Conservation (phyloP, 495 filamentous ascomycete species). For the Bacidia rubella region DNA sequence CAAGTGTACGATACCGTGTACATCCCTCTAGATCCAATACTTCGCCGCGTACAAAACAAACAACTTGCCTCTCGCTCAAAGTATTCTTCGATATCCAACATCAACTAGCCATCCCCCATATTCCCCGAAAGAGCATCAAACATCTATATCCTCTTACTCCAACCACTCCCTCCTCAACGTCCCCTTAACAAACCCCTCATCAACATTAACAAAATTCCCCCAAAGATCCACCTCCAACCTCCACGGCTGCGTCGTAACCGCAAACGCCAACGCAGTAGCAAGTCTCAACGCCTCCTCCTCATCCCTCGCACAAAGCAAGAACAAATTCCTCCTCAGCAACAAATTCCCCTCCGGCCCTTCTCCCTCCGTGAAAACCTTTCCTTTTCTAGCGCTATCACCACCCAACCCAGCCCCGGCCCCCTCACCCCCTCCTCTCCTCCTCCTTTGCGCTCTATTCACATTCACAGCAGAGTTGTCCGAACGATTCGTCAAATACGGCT, state of each 20-base stretch:
- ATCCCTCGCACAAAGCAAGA: conserved; percentile 34
- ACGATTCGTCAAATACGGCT: conserved; percentile 13
- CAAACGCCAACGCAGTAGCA: conserved; percentile 28
- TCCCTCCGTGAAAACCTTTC: neutral
- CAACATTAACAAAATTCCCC: conserved; percentile 40
- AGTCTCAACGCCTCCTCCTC: conserved; percentile 29
- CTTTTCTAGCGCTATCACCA: no score
- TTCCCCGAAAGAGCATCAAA: no score
- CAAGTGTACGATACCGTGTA: no score
- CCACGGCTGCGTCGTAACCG: conserved; percentile 39
- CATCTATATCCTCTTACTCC: no score
- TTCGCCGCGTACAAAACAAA: no score
- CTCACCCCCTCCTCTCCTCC: no score
- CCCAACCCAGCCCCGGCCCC: no score
- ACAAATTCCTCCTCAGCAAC: conserved; percentile 26
- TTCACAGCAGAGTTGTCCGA: no score
- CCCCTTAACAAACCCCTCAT: conserved; percentile 5
- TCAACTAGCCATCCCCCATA: no score
- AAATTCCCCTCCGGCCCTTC: conserved; percentile 16
- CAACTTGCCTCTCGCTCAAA: no score
- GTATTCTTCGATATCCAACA: no score
- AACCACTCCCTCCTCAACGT: neutral
- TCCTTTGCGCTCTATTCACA: neutral
- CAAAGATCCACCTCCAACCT: conserved; percentile 37
- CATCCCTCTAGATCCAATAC: no score